These are phyloP conservation scores for Catunica adiposa DNA, from an alignment of 2,329 filamentous ascomycete species.

Conservation along the genomic window DNA sequence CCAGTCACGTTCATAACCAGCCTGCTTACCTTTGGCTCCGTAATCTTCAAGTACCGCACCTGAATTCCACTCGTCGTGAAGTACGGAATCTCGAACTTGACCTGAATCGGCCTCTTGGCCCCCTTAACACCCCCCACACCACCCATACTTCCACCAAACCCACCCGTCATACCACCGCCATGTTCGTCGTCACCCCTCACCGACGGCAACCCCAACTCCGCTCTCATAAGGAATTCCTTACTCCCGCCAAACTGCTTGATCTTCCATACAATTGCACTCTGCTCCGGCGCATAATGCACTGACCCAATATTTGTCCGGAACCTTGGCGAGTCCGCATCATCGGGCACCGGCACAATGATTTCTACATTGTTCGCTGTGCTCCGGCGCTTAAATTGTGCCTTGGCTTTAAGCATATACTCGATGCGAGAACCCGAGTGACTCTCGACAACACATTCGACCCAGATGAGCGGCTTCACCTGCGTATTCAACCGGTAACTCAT, in stretches of 20 bases:
- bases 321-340: slow-evolving; percentile 87
- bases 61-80: slow-evolving; percentile 99
- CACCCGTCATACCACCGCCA: slow-evolving; percentile 92
- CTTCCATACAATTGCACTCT: slow-evolving; percentile 97
- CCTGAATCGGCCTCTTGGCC: slow-evolving; percentile 84
- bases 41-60: slow-evolving; percentile 96
- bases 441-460: slow-evolving; percentile 96
- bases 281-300: slow-evolving; percentile 94
- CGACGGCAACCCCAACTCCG: slow-evolving; percentile 82
- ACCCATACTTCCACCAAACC: slow-evolving; percentile 93
- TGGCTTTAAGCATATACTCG: slow-evolving; percentile 98
- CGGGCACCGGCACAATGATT: slow-evolving; percentile 90
- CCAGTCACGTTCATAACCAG: no score
- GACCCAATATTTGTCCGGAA: slow-evolving; percentile 96
- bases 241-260: slow-evolving; percentile 99
- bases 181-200: slow-evolving; percentile 91
- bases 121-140: slow-evolving; percentile 68
- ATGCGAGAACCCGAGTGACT: slow-evolving; percentile 89
- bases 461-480: slow-evolving; percentile 94
- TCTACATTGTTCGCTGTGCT: slow-evolving; percentile 98
- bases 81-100: slow-evolving; percentile 99
- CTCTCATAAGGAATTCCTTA: slow-evolving; percentile 97
- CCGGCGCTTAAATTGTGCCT: slow-evolving; percentile 92
- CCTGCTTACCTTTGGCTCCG: slow-evolving; percentile 79
- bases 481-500: slow-evolving; percentile 99